Evolutionary conservation across 225 moss, liverwort and hornwort genomes (phyloP).

Genomic region (Straminergon stramineum): DNA sequence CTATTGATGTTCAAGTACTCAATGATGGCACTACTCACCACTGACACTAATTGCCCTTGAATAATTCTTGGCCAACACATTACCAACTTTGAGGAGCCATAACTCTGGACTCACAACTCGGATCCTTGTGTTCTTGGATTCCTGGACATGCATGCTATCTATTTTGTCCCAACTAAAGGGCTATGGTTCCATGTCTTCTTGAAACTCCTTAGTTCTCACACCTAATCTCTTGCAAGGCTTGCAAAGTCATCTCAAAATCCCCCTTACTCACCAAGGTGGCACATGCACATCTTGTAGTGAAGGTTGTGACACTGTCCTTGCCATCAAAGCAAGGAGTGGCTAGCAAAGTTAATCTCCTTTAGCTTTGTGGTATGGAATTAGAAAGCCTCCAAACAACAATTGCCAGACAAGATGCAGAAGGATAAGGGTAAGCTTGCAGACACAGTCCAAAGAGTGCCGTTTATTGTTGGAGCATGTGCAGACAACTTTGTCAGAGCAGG

Average conservation of each 20-base stretch:
- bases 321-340: neutral
- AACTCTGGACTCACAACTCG: too few relatives aligned
- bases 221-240: neutral
- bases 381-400: neutral
- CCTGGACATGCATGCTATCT: too few relatives aligned
- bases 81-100: too few relatives aligned
- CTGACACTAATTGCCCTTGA: rapidly evolving
- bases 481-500: neutral
- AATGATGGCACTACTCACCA: neutral
- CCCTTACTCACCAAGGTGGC: neutral
- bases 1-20: neutral
- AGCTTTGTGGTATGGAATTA: neutral
- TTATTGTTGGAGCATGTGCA: neutral
- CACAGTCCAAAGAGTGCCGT: neutral
- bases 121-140: too few relatives aligned
- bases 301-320: rapidly evolving
- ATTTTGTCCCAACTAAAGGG: too few relatives aligned
- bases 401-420: neutral
- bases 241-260: neutral
- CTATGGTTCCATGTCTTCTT: rapidly evolving
- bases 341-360: neutral
- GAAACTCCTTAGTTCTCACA: neutral
- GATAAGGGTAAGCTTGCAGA: neutral
- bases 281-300: neutral
- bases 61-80: too few relatives aligned